Conservation (phyloP, 2,329 filamentous ascomycete species). For the Cladosporium sp. region DNA sequence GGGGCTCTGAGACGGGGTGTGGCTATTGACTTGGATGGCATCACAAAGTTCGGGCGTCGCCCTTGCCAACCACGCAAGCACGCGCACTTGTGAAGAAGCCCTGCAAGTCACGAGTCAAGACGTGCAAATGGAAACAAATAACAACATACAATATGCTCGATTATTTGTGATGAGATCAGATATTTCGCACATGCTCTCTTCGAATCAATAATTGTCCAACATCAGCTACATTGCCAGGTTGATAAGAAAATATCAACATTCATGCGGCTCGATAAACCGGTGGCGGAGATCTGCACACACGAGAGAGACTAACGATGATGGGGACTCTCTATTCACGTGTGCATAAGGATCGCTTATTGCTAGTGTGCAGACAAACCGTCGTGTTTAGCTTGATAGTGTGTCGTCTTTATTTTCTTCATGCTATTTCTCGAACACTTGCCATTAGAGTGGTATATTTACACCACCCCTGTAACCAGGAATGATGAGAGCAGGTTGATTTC, state of each 20-base stretch:
- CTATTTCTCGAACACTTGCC: background rate
- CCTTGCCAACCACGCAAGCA: background rate
- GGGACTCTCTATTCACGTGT: background rate
- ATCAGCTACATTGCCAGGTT: background rate
- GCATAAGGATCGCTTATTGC: background rate
- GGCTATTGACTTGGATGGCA: slow-evolving; percentile 5
- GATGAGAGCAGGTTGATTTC: background rate
- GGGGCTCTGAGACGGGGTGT: slow-evolving; percentile 1
- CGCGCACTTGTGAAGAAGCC: background rate
- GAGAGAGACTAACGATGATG: background rate
- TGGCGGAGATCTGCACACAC: background rate
- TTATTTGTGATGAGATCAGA: background rate
- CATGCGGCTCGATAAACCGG: background rate
- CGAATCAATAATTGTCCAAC: background rate
- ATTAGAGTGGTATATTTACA: background rate
- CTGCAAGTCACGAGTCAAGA: background rate
- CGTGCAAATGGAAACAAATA: background rate
- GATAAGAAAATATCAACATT: background rate
- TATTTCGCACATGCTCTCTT: background rate
- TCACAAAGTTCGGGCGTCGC: slow-evolving; percentile 11
- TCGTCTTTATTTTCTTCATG: background rate
- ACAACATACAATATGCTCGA: background rate
- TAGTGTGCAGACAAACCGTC: background rate
- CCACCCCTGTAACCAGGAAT: background rate
- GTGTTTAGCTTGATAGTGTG: background rate